Evolutionary conservation across 2,329 filamentous ascomycete genomes (phyloP), one percentile per base, ranked within the genome.

Genomic region (Raffaelea ambrosiae): DNA sequence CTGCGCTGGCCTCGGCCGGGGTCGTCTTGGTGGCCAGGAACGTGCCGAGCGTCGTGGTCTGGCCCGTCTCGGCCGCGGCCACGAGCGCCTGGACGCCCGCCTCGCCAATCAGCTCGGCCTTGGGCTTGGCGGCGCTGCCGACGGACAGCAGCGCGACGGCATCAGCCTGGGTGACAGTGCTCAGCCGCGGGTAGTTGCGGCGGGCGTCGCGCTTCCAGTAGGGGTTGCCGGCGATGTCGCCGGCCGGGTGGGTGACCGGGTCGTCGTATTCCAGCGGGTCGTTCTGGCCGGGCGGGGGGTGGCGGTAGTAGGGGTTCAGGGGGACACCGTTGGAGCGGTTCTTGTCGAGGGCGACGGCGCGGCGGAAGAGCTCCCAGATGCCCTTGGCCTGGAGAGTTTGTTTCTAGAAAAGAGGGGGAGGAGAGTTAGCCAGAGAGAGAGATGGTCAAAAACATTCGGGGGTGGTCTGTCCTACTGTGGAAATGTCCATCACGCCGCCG

Each of bases 161-260:
- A 66, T 97, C 86, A 42, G 79, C 79, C 73, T 97, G 93, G 51
- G 73, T 83, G 53, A 98, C 78, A 41, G 87, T 82, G 61, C 85
- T 91, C 48, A 86, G 75, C 58, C 76, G 77, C 29, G 93, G 86
- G 71, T 97, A 97, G 59, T 76, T 76, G 59, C 93, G 80, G 58
- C 93, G 86, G 52, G 73, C 67, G 63, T 98, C 93, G 60, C 93
- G 89, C 76, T 95, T 94, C 88, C 89, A 98, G 73, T 96, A 95
- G 35, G 88, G 81, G 70, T 95, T 95, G 66, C 91, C 87, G 59
- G 88, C 88, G 59, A 95, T 83, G 64, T 95, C 88, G 56, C 77
- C 87, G 2, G 88, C 86, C n/a, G 88, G 88, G 0, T 84, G 51
- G 14, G 88, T 94, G 51, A 91, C 85, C 20, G 87, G 86, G 64